Base-by-base conservation (phyloP, 768 basidiomycete species). In the Phlegmacium glaucopus region DNA sequence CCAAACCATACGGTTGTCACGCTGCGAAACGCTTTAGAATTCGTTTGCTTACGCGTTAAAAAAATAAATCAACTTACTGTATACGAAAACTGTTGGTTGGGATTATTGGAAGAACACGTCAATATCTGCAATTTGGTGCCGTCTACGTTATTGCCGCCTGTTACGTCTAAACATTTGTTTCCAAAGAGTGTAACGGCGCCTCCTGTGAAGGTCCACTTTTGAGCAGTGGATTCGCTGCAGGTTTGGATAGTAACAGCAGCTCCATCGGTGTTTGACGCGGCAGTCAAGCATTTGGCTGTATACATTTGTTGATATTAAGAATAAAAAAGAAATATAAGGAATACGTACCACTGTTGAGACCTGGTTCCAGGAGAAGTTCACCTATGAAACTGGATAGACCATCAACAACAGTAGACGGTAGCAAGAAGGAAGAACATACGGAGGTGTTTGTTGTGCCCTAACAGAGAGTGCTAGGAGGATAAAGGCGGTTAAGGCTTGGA, bases 51-150 rank as follows among this genome's bases (percentile, higher is more conserved):
- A 4, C 16, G n/a, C 39, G 6, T 4, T 43, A 13, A 17, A 22
- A 29, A 22, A 25, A 22, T 11, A 40, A 10, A 1, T 6, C 26
- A 9, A 55, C 66, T 28, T 41, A 71, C 72, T n/a, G 71, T 72
- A 56, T 78, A 79, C 25, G 54, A 68, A 55, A 69, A 80, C 47
- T 69, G 61, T 55, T 80, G 78, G 54, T 77, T 77, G 0, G 61
- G 45, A 44, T 72, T 73, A 28, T 62, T 66, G 13, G 51, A 37
- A 3, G 36, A 26, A 17, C 79, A 80, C n/a, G 69, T 73, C 72
- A 71, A 79, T 38, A 80, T 73, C 51, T 80, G 77, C 47, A 82
- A 59, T 55, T 72, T 72, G 6, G 63, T 69, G 9, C 78, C 78
- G 49, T 79, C 72, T 27, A 52, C 53, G 25, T 57, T 71, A 8